These are phyloP conservation scores for Suillus alpinus DNA, from an alignment of 768 basidiomycete genomes.

Conservation along the genomic window DNA sequence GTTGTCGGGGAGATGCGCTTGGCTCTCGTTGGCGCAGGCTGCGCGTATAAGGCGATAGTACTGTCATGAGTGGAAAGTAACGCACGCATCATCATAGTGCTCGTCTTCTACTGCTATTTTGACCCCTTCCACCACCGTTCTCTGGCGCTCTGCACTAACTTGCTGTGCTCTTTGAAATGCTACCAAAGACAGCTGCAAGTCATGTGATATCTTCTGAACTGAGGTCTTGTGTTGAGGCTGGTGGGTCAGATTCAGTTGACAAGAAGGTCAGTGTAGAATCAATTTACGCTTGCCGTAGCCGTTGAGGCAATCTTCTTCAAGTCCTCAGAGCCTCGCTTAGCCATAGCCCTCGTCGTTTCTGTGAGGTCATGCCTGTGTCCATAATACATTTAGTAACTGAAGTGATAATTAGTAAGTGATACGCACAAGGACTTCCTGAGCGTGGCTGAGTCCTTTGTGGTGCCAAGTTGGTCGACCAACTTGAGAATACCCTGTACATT, in stretches of 20 bases:
- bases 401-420: neutral
- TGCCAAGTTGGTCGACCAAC: slow-evolving; percentile 96
- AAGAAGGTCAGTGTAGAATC: neutral
- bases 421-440: slow-evolving; percentile 85
- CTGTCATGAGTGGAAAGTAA: neutral
- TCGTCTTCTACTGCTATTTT: slow-evolving; percentile 79
- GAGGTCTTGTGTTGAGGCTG: slow-evolving; percentile 81
- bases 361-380: slow-evolving; percentile 81
- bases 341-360: slow-evolving; percentile 91
- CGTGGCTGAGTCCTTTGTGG: slow-evolving; percentile 70
- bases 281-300: slow-evolving; percentile 57
- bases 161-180: slow-evolving; percentile 92
- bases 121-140: slow-evolving; percentile 84
- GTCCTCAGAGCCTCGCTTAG: slow-evolving; percentile 90
- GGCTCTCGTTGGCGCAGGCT: slow-evolving; percentile 27
- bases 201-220: slow-evolving; percentile 90
- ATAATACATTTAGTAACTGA: slow-evolving; percentile 2
- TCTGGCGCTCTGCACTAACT: slow-evolving; percentile 84
- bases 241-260: neutral
- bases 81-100: slow-evolving; percentile 13
- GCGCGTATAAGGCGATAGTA: neutral
- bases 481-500: slow-evolving; percentile 95
- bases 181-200: slow-evolving; percentile 84
- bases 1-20: slow-evolving; percentile 51
- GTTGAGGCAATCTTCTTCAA: slow-evolving; percentile 82